Evolutionary conservation across 371 early-diverging fungal genomes (phyloP), one percentile per base, ranked within the genome.

Genomic region (Apophysomyces elegans): DNA sequence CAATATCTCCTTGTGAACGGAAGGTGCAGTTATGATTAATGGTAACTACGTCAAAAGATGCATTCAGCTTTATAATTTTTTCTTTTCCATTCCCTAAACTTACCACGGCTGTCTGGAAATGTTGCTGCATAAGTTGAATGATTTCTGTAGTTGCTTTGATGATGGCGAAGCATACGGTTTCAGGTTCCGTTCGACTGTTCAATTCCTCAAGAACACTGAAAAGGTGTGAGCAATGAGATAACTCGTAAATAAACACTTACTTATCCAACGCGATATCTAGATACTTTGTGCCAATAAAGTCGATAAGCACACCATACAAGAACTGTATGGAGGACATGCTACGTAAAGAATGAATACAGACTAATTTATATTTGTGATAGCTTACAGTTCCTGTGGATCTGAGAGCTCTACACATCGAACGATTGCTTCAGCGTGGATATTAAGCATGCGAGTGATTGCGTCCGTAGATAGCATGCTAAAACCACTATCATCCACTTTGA

Each of bases 91-190:
- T 56, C 47, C 43, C 14, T 46, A 58, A 56, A 35, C 66, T 79
- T 86, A 95, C 96, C 62, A 96, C 84, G 4, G 86, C 82, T 9
- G 87, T 83, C 67, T 96, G 95, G 80, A 96, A 97, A 75, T 97
- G 97, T 41, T 90, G 81, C 74, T 98, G 98, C 59, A 95, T 76
- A 47, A 96, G 75, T 46, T 94, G 95, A 18, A 93, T 83, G 1
- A 91, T 87, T 35, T 90, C 74, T 7, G 90, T 91, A 14, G 92
- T 82, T 1, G 88, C 77, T 47, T 88, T 85, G 26, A 96, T 85
- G 2, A 88, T 84, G 12, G 83, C 78, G 47, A 98, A 85, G 18
- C 88, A 79, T 14, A 81, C 75, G 37, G 95, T 74, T 65, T 93
- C 92, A 0, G 95, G 95, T 67, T 94, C 95, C 12, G 77, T 75